Evolutionary conservation across 345 rosid genomes (phyloP), one percentile per base, ranked within the genome.

Genomic region (Angophora floribunda): DNA sequence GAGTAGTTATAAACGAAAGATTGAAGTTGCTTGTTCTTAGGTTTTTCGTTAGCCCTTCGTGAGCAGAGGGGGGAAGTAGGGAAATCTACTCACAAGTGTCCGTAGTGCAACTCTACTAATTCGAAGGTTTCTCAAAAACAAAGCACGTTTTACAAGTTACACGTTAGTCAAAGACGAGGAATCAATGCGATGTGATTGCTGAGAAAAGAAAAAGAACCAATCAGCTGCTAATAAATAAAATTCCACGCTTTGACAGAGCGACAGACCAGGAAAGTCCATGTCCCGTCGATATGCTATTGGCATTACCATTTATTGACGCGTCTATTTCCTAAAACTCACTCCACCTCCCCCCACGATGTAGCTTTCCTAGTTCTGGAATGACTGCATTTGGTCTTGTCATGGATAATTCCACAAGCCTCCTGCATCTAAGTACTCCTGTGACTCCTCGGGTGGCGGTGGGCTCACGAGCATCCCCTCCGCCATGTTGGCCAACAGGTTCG

Each of bases 391-490:
- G 36, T 70, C 22, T 70, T 70, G 47, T 70, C 80, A 70, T 36
- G n/a, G 86, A 87, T 95, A 93, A 87, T 94, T 94, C 98, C 99
- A 97, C 52, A 97, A 91, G 59, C 91, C 93, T 86, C 92, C 93
- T 52, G 90, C 96, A 70, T 93, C 93, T 1, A 93, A 91, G 88
- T 92, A 93, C 90, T 92, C 96, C 49, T 92, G 94, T 6, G 96
- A 97, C 61, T 94, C 92, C 87, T 95, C 93, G 2, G 92, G 88
- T 16, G 87, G 92, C 19, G 95, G 86, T 26, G 92, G 86, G 89
- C 87, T 89, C 88, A 96, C 88, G 93, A 97, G 88, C 98, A 97
- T 94, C 67, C 97, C 99, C 90, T 92, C 98, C 0, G 99, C 99
- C 99, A 97, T 96, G 89, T 96, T 94, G 89, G 94, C 95, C 78